Evolutionary conservation across 495 filamentous ascomycete species (phyloP).

Genomic region (Cudoniella acicularis): DNA sequence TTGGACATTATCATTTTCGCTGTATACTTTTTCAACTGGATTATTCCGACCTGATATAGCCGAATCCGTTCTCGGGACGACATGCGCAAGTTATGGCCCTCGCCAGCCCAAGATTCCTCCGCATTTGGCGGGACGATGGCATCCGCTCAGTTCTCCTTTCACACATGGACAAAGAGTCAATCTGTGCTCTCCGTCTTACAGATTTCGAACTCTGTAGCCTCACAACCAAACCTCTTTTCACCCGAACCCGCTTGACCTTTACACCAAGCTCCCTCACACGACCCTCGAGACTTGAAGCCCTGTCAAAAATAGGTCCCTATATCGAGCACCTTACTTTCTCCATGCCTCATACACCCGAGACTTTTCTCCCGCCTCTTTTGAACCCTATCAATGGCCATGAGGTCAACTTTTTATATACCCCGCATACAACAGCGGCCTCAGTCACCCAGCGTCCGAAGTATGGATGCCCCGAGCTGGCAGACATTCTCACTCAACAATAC

Average conservation of each 20-base stretch:
- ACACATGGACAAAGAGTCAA: slow-evolving; percentile 44
- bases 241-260: slow-evolving; percentile 59
- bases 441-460: slow-evolving; percentile 57
- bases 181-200: slow-evolving; percentile 46
- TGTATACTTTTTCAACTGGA: background rate
- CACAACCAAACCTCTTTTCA: slow-evolving; percentile 49
- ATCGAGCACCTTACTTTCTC: slow-evolving; percentile 66
- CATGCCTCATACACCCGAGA: slow-evolving; percentile 64
- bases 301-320: slow-evolving; percentile 68
- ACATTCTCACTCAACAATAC: slow-evolving; percentile 74
- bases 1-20: background rate
- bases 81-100: slow-evolving; percentile 29
- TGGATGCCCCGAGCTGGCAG: slow-evolving; percentile 47
- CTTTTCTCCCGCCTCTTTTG: slow-evolving; percentile 72
- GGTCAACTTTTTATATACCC: slow-evolving; percentile 69
- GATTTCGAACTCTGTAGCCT: slow-evolving; percentile 48
- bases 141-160: slow-evolving; percentile 49
- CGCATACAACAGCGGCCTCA: slow-evolving; percentile 51
- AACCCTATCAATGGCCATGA: slow-evolving; percentile 68
- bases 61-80: slow-evolving; percentile 6
- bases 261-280: slow-evolving; percentile 66
- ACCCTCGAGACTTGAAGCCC: slow-evolving; percentile 60
- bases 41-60: background rate
- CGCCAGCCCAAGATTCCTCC: slow-evolving; percentile 20
- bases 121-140: slow-evolving; percentile 49